A percentile compares a stretch with the other conserved stretches of the same genome.
phyloP scores from a whole-genome alignment of 805 yeast genomes.

The Blastobotrys chiropterorum region DNA sequence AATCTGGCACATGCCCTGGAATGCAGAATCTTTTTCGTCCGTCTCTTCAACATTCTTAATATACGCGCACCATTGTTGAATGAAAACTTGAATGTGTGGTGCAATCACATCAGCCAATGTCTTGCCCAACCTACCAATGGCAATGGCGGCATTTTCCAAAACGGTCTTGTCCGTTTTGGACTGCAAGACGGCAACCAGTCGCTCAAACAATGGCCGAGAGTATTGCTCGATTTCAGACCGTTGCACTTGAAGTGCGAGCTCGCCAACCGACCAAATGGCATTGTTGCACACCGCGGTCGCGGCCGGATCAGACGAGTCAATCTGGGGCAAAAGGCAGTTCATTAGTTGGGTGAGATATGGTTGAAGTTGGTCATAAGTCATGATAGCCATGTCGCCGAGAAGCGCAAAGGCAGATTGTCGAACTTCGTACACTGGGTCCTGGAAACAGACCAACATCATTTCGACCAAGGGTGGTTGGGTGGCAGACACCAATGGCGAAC shows the following conservation, averaged over 20 bases:
- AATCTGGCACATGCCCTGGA: constrained; percentile 72
- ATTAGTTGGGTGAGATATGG: constrained; percentile 31
- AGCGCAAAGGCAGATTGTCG: constrained; percentile 88
- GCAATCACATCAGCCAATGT: constrained; percentile 53
- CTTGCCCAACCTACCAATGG: constrained; percentile 80
- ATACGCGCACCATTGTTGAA: constrained; percentile 63
- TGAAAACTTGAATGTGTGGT: constrained; percentile 51
- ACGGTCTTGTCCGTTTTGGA: constrained; percentile 54
- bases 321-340: constrained; percentile 50
- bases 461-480: constrained; percentile 43
- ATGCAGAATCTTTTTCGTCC: constrained; percentile 83
- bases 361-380: constrained; percentile 37
- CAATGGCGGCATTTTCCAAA: constrained; percentile 80
- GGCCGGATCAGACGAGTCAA: constrained; percentile 45
- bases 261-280: constrained; percentile 93
- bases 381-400: constrained; percentile 81
- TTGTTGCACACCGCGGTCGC: constrained; percentile 77
- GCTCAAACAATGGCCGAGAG: constrained; percentile 45
- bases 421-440: constrained; percentile 78
- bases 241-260: constrained; percentile 59
- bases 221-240: constrained; percentile 41
- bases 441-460: constrained; percentile 60
- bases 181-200: constrained; percentile 52
- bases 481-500: constrained; percentile 44
- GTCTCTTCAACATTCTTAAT: constrained; percentile 67